A percentile compares a stretch with the other conserved stretches of the same genome.
Evolutionary conservation across 1,284 basidiomycete genomes (phyloP).

Genomic region (Ustilago esculenta): DNA sequence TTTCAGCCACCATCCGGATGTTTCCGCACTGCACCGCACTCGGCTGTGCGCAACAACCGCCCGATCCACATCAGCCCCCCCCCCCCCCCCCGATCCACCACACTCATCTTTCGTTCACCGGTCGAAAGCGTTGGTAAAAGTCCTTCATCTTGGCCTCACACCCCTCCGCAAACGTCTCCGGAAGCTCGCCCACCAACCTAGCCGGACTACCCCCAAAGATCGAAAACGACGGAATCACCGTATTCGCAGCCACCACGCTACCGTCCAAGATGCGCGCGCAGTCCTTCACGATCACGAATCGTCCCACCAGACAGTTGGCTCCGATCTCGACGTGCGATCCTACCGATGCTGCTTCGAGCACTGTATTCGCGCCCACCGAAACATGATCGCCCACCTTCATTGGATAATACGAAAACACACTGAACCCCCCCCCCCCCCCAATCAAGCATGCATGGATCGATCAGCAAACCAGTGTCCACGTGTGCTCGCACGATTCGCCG

Average conservation of each 20-base stretch:
- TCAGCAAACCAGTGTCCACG: no score
- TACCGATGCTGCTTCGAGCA: conserved; percentile 93
- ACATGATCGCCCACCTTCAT: conserved; percentile 97
- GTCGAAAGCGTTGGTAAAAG: conserved; percentile 76
- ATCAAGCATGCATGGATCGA: no score
- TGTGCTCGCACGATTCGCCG: no score
- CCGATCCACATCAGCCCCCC: no score
- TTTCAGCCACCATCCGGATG: no score
- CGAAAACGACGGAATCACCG: conserved; percentile 87
- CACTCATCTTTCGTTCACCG: conserved; percentile 40
- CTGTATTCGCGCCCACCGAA: conserved; percentile 83
- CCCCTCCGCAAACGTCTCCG: conserved; percentile 87
- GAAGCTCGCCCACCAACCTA: conserved; percentile 77
- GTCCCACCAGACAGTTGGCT: conserved; percentile 92
- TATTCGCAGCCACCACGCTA: conserved; percentile 88
- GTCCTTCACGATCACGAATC: conserved; percentile 96
- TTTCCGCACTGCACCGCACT: no score
- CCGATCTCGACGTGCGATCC: conserved; percentile 95
- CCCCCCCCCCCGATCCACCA: no score
- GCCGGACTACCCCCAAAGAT: conserved; percentile 90
- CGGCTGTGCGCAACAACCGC: no score
- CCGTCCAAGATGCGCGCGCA: conserved; percentile 87
- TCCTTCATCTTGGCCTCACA: conserved; percentile 81
- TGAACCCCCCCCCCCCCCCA: no score
- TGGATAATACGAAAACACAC: conserved; percentile 93